Conservation (phyloP, 805 yeast species). For the Metschnikowia cerradonensis region DNA sequence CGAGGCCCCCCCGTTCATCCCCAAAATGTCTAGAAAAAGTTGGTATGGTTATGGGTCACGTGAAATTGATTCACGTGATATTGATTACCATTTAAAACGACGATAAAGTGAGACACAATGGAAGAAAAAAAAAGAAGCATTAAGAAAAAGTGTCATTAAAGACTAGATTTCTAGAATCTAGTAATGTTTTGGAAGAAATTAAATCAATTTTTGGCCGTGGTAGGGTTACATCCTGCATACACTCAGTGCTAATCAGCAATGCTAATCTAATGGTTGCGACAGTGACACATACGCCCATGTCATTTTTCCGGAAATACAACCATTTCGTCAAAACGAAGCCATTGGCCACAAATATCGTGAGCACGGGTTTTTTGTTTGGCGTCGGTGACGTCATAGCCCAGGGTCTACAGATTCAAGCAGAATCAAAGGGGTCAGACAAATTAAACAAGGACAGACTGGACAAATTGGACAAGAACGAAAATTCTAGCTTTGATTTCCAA, state of each 20-base stretch:
- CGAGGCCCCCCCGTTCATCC: too few relatives aligned
- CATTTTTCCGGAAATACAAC: slow-evolving; percentile 20
- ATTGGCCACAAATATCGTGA: slow-evolving; percentile 41
- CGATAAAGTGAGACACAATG: too few relatives aligned
- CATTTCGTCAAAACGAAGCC: slow-evolving; percentile 33
- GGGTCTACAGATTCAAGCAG: slow-evolving; percentile 18
- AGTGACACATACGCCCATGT: not conserved
- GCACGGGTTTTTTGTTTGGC: slow-evolving; percentile 61
- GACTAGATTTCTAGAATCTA: too few relatives aligned
- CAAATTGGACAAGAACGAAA: too few relatives aligned
- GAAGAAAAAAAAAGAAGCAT: too few relatives aligned
- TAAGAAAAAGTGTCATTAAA: too few relatives aligned
- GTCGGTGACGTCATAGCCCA: slow-evolving; percentile 78
- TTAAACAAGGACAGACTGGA: not conserved
- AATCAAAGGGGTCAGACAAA: not conserved
- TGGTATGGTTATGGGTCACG: too few relatives aligned
- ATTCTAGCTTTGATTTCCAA: slow-evolving; percentile 39
- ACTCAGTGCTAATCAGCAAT: not conserved
- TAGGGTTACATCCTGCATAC: not conserved
- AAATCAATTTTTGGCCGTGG: too few relatives aligned
- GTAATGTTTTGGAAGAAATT: too few relatives aligned
- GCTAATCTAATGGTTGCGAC: not conserved
- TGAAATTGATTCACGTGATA: too few relatives aligned
- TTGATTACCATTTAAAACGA: too few relatives aligned
- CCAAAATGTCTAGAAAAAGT: too few relatives aligned